phyloP scores from a whole-genome alignment of 441 rosid species.

The Populus hybrid region DNA sequence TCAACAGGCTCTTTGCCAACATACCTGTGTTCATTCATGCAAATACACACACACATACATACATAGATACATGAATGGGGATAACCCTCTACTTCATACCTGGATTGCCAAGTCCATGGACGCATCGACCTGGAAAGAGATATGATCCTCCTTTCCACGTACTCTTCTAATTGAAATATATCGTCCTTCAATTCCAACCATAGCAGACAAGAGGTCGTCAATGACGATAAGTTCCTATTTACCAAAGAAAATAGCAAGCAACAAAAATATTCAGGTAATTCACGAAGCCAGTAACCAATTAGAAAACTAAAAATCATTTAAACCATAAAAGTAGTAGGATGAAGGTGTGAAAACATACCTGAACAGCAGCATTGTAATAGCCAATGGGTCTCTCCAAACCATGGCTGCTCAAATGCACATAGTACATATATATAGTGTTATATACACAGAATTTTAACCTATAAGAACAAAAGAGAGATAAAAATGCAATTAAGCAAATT shows the following conservation, averaged over 20 bases:
- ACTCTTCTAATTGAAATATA: slow-evolving; percentile 68
- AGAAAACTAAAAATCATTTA: neutral
- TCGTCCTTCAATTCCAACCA: slow-evolving; percentile 95
- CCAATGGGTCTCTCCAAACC: slow-evolving; percentile 67
- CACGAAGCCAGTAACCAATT: neutral
- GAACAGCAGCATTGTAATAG: slow-evolving; percentile 78
- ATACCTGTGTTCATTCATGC: neutral
- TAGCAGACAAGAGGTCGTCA: slow-evolving; percentile 83
- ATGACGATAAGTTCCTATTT: slow-evolving; percentile 82
- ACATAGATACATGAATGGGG: neutral
- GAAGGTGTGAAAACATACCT: slow-evolving; percentile 38
- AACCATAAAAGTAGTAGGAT: neutral
- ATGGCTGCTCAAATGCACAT: slow-evolving; percentile 33
- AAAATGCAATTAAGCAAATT: neutral
- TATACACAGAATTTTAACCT: neutral
- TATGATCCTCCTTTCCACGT: slow-evolving; percentile 59
- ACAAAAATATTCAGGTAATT: neutral
- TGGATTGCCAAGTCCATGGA: slow-evolving; percentile 94
- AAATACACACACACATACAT: neutral
- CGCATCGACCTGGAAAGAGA: slow-evolving; percentile 76
- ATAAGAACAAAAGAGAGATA: neutral
- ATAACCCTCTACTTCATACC: slow-evolving; percentile 36
- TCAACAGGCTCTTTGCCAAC: neutral
- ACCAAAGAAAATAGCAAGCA: slow-evolving; percentile 15
- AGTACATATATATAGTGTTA: neutral